phyloP scores from a whole-genome alignment of 805 yeast genomes.

The Scheffersomyces lignosus region DNA sequence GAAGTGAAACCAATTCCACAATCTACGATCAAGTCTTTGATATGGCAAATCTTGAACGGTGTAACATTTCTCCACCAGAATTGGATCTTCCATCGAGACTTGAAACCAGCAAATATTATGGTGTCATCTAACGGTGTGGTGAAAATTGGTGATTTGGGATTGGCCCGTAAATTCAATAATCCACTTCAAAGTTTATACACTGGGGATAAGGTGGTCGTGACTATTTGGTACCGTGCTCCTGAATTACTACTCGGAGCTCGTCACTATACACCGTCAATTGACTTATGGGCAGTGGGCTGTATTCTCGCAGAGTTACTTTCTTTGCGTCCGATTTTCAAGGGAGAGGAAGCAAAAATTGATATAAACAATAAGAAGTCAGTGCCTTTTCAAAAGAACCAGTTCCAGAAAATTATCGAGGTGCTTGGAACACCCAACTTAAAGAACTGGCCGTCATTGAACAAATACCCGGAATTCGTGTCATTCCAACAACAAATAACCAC shows the following conservation, averaged over 20 bases:
- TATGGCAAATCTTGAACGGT: slow-evolving; percentile 93
- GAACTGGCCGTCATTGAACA: slow-evolving; percentile 76
- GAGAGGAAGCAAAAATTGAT: slow-evolving; percentile 96
- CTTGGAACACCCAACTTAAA: slow-evolving; percentile 81
- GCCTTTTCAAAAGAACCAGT: slow-evolving; percentile 92
- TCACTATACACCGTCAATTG: slow-evolving; percentile 90
- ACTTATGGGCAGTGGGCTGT: slow-evolving; percentile 95
- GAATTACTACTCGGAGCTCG: slow-evolving; percentile 87
- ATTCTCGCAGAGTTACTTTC: slow-evolving; percentile 89
- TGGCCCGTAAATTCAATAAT: slow-evolving; percentile 84
- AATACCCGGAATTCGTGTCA: slow-evolving; percentile 76
- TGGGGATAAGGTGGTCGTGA: slow-evolving; percentile 95
- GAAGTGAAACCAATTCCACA: slow-evolving; percentile 78
- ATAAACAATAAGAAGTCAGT: slow-evolving; percentile 75
- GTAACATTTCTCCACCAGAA: slow-evolving; percentile 90
- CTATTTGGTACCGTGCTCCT: slow-evolving; percentile 96
- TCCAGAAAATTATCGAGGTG: slow-evolving; percentile 88
- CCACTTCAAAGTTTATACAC: slow-evolving; percentile 83
- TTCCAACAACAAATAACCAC: slow-evolving; percentile 53
- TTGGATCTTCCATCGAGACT: slow-evolving; percentile 94
- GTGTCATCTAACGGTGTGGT: slow-evolving; percentile 87
- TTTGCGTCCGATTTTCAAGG: slow-evolving; percentile 90
- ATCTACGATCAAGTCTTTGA: slow-evolving; percentile 73
- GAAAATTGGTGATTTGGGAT: slow-evolving; percentile 92
- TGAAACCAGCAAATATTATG: slow-evolving; percentile 98